A percentile compares a stretch with the other conserved stretches of the same genome.
Conservation (phyloP, 306 rosid genomes). For the Cicer yamashitae region DNA sequence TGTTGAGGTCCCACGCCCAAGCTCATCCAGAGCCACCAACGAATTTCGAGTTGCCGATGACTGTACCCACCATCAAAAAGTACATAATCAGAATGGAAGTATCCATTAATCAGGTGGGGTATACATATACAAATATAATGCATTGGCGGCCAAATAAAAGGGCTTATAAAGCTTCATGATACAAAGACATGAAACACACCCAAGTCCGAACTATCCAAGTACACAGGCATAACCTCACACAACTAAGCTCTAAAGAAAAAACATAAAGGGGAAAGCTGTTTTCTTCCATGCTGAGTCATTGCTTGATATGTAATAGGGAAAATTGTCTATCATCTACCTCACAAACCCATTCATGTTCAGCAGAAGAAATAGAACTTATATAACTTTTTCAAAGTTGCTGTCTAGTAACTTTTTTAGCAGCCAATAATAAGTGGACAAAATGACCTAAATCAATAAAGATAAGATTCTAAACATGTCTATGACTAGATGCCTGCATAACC, state of each 20-base stretch:
- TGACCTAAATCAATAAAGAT: background rate
- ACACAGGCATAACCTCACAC: conserved; percentile 20
- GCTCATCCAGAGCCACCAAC: conserved; percentile 88
- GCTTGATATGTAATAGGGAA: conserved; percentile 8
- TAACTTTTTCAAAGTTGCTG: background rate
- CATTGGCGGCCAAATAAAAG: conserved; percentile 11
- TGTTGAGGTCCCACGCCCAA: conserved; percentile 99
- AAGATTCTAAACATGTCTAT: background rate
- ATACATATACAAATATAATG: background rate
- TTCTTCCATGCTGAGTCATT: conserved; percentile 8
- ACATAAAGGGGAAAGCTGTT: conserved; percentile 3
- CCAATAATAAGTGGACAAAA: conserved; percentile 14
- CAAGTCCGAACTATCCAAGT: background rate
- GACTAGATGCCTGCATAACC: conserved; percentile 19
- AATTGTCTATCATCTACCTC: conserved; percentile 1
- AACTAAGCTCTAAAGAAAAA: conserved; percentile 6
- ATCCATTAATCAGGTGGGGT: conserved; percentile 32
- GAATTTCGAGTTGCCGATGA: conserved; percentile 84
- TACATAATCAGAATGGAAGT: conserved; percentile 31
- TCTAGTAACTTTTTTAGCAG: conserved; percentile 16
- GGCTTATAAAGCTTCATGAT: conserved; percentile 10
- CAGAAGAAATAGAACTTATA: conserved; percentile 24
- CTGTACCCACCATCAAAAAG: conserved; percentile 55
- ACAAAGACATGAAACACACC: conserved; percentile 6
- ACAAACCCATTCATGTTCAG: conserved; percentile 11